Base-by-base conservation (phyloP, 176 grass and related monocot species). In the Calamus simplicifolius region DNA sequence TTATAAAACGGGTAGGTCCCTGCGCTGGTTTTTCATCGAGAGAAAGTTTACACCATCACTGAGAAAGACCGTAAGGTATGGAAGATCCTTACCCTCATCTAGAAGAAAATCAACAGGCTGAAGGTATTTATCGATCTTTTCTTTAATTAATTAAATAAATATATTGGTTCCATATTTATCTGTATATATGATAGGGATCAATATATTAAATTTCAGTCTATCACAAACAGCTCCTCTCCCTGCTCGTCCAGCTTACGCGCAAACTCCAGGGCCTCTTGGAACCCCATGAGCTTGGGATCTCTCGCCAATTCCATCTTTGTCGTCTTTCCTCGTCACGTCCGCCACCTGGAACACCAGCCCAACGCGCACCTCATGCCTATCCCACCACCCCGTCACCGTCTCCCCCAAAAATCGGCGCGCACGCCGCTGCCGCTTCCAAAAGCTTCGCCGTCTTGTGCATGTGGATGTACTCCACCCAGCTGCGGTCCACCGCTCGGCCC, bases 301-400 rank as follows among this genome's bases (percentile, higher is more conserved):
- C 60, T 55, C 56, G 50, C 57, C 7, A 58, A n/a, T 52, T 85
- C 82, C 76, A 80, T 85, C 16, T 77, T 77, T 0, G 67, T 61
- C 35, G 77, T 76, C 71, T 85, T 85, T 29, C 77, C 82, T 29
- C 13, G 75, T 84, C 67, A 79, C 81, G 63, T 84, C 81, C 25
- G 71, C 69, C 70, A 79, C 75, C 74, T 84, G 81, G 21, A 59
- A 67, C 12, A 85, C 66, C 6, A 85, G 54, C 7, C 82, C 82
- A 13, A 85, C 1, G 50, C 5, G 7, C 15, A 57, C 53, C 18
- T 58, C 71, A 67, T 85, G 80, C 61, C 73, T 28, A 21, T 66
- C 76, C 76, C 2, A 76, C 54, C 8, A 75, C 75, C 2, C 0
- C 50, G 2, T 65, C 69, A 0, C 27, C 30, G 0, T 5, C 81